Percentiles rank a stretch among this genome's conserved stretches.
phyloP scores from a whole-genome alignment of 2,329 filamentous ascomycete genomes.

The Colletotrichum destructivum region DNA sequence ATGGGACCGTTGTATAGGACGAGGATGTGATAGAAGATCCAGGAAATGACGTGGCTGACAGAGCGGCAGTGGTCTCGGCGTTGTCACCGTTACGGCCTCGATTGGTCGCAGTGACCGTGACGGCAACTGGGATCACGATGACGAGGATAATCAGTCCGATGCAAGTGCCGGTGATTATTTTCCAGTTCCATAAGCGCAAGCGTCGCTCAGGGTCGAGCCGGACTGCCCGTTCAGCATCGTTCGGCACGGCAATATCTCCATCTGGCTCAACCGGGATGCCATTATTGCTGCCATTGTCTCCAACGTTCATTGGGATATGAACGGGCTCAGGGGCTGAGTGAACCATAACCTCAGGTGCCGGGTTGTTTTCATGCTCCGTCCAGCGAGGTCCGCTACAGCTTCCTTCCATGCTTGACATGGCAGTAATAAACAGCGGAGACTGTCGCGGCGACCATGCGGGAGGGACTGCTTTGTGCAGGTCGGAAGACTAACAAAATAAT shows the following conservation, averaged over 20 bases:
- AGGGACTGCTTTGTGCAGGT: too few relatives aligned
- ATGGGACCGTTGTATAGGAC: not conserved
- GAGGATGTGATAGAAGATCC: slow-evolving; percentile 1
- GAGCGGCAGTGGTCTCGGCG: slow-evolving; percentile 3
- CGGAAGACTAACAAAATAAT: not conserved
- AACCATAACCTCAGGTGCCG: slow-evolving; percentile 33
- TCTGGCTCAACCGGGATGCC: not conserved
- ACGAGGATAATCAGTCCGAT: slow-evolving; percentile 15
- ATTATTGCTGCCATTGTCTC: slow-evolving; percentile 16
- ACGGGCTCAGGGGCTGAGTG: slow-evolving; percentile 36
- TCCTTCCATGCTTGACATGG: not conserved
- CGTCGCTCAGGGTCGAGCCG: slow-evolving; percentile 44
- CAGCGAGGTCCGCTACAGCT: not conserved
- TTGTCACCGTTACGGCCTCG: not conserved
- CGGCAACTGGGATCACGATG: not conserved
- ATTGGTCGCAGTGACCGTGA: not conserved
- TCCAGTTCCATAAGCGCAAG: slow-evolving; percentile 37
- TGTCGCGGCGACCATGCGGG: not conserved
- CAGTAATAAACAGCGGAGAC: not conserved
- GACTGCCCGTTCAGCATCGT: not conserved
- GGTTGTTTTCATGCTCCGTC: slow-evolving; percentile 30
- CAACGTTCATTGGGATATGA: slow-evolving; percentile 1
- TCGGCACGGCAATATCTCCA: not conserved
- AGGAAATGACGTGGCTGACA: not conserved
- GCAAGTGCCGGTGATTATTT: slow-evolving; percentile 54